A percentile compares a stretch with the other conserved stretches of the same genome.
These are phyloP conservation scores for Penicillium janthinellum DNA, from an alignment of 2,329 filamentous ascomycete genomes.

Conservation along the genomic window DNA sequence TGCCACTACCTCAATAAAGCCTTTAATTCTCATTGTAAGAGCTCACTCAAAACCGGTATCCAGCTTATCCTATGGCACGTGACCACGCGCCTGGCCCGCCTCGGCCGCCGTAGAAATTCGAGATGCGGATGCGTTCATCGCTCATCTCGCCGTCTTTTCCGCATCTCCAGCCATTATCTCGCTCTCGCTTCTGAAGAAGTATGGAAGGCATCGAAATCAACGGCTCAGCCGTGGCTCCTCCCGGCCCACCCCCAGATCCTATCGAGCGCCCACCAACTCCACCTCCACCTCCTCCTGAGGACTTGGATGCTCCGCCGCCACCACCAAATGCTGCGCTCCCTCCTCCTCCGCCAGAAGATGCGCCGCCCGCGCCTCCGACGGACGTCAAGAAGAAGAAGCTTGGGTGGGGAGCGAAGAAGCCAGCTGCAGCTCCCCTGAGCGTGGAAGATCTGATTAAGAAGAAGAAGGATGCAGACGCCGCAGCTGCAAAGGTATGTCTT, in stretches of 20 bases:
- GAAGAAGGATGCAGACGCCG: constrained; percentile 83
- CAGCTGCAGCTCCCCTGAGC: constrained; percentile 62
- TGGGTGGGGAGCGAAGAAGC: constrained; percentile 53
- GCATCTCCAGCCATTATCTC: constrained; percentile 1
- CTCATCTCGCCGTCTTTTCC: constrained; percentile 9
- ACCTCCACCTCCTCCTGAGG: constrained; percentile 44
- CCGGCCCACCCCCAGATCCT: constrained; percentile 41
- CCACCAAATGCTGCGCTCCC: constrained; percentile 41
- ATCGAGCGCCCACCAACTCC: constrained; percentile 42
- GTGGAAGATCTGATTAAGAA: constrained; percentile 83
- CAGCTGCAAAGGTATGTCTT: constrained; percentile 68
- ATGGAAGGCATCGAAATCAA: constrained; percentile 41
- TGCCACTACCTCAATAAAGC: too few relatives aligned
- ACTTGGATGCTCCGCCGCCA: constrained; percentile 45
- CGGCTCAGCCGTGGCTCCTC: constrained; percentile 28
- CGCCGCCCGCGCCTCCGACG: constrained; percentile 46
- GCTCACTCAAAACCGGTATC: not conserved
- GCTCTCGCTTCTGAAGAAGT: constrained; percentile 6
- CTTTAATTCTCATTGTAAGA: not conserved
- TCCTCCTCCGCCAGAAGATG: constrained; percentile 47
- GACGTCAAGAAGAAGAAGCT: constrained; percentile 51
- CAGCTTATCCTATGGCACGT: constrained; percentile 20
- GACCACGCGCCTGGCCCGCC: constrained; percentile 23
- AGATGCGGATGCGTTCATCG: constrained; percentile 20
- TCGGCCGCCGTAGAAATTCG: constrained; percentile 33